Conservation (phyloP, 805 yeast species). For the Jamesozyma piceae region DNA sequence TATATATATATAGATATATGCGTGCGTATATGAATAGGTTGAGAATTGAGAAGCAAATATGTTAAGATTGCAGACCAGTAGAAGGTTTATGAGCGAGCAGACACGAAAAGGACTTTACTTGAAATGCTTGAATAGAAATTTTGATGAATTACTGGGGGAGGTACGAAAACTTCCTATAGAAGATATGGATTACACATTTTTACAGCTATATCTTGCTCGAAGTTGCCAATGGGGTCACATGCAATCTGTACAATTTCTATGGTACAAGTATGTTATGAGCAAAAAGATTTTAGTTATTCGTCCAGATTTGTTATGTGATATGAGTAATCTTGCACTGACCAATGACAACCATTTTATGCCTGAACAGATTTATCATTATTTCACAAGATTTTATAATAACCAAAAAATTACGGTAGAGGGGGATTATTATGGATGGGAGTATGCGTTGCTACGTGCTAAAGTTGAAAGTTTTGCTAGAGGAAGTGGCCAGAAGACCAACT, state of each 20-base stretch:
- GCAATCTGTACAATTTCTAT: conserved; percentile 18
- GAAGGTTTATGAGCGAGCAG: conserved; percentile 8
- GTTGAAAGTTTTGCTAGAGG: conserved; percentile 25
- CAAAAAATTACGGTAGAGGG: conserved; percentile 3
- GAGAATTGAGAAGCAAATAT: too few species aligned
- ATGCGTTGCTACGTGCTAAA: conserved; percentile 19
- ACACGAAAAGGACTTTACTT: conserved; percentile 11
- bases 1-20: too few species aligned
- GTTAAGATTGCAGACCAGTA: background rate
- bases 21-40: too few species aligned
- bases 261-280: conserved; percentile 24
- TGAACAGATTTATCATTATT: conserved; percentile 16
- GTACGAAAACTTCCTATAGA: conserved; percentile 10
- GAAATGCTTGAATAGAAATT: conserved; percentile 22
- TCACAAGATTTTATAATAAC: conserved; percentile 7
- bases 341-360: conserved; percentile 20
- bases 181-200: conserved; percentile 19
- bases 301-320: conserved; percentile 19
- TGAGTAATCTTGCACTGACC: conserved; percentile 20
- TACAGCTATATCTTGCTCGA: conserved; percentile 17
- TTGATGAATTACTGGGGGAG: conserved; percentile 12
- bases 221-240: conserved; percentile 25
- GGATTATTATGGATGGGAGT: conserved; percentile 7
- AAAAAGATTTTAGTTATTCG: conserved; percentile 12
- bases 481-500: conserved; percentile 11